A percentile compares a stretch with the other conserved stretches of the same genome.
Conservation (phyloP, 306 rosid species). For the Delonix regia region DNA sequence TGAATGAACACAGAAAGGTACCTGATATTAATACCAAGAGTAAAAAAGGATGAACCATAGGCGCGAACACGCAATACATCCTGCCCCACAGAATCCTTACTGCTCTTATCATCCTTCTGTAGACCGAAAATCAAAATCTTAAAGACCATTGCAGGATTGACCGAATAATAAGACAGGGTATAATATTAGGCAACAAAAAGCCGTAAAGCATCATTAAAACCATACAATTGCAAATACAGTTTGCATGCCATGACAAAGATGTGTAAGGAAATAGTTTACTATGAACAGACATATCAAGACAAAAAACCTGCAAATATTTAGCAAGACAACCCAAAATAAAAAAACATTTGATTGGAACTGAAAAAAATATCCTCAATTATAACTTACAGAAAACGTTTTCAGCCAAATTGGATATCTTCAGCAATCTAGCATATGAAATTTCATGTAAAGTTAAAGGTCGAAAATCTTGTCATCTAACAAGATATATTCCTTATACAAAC, state of each 20-base stretch:
- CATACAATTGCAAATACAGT: conserved; percentile 9
- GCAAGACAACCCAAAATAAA: conserved; percentile 23
- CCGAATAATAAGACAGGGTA: conserved; percentile 14
- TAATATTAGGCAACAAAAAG: conserved; percentile 4
- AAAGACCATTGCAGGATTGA: conserved; percentile 28
- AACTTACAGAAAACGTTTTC: background rate
- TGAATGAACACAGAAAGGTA: conserved; percentile 38
- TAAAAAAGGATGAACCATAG: conserved; percentile 82
- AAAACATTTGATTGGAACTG: conserved; percentile 13
- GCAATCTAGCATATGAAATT: conserved; percentile 7
- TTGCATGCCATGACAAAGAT: conserved; percentile 13
- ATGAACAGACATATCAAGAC: background rate
- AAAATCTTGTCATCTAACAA: conserved; percentile 23
- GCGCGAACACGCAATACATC: conserved; percentile 88
- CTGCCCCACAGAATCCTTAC: conserved; percentile 70
- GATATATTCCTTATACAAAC: background rate
- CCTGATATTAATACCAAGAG: conserved; percentile 92
- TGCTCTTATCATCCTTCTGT: conserved; percentile 66
- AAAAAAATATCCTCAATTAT: background rate
- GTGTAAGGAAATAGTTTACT: background rate
- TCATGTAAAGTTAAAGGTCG: background rate
- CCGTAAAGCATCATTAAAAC: conserved; percentile 14
- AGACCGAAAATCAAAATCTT: conserved; percentile 39
- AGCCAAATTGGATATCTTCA: conserved; percentile 1
- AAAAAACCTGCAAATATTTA: conserved; percentile 4